Evolutionary conservation across 2,329 filamentous ascomycete genomes (phyloP).

Genomic region (Coniochaeta ligniaria): DNA sequence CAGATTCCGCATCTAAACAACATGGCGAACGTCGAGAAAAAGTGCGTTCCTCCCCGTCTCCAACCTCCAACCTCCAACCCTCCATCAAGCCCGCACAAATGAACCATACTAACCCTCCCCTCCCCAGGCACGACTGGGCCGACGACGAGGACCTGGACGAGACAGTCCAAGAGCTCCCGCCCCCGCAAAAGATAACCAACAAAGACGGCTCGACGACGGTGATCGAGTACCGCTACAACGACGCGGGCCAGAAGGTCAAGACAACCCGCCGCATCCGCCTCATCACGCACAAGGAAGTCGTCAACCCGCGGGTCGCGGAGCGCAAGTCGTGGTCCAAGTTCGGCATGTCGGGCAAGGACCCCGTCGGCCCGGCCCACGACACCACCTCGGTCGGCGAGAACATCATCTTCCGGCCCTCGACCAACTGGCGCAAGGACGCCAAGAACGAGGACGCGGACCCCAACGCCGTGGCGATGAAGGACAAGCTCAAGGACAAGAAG

Average conservation of each 20-base stretch:
- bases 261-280: constrained; percentile 92
- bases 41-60: not conserved
- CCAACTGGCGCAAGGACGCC: constrained; percentile 89
- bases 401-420: constrained; percentile 88
- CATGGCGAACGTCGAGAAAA: not conserved
- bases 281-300: constrained; percentile 82
- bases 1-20: not conserved
- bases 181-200: constrained; percentile 85
- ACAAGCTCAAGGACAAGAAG: constrained; percentile 95
- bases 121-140: constrained; percentile 70
- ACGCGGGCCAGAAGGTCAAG: constrained; percentile 93
- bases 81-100: not conserved
- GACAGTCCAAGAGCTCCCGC: constrained; percentile 60
- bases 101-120: not conserved
- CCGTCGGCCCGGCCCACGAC: constrained; percentile 73
- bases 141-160: constrained; percentile 89
- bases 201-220: constrained; percentile 98
- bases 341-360: constrained; percentile 79
- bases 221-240: constrained; percentile 83
- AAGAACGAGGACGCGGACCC: constrained; percentile 68
- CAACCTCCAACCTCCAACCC: not conserved
- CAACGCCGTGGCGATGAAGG: constrained; percentile 68
- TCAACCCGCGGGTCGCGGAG: constrained; percentile 95
- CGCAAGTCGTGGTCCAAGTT: constrained; percentile 93
- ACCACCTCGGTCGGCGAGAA: constrained; percentile 95